Base-by-base conservation (phyloP, 805 yeast genomes). In the Saccharomycopsis lassenensis region DNA sequence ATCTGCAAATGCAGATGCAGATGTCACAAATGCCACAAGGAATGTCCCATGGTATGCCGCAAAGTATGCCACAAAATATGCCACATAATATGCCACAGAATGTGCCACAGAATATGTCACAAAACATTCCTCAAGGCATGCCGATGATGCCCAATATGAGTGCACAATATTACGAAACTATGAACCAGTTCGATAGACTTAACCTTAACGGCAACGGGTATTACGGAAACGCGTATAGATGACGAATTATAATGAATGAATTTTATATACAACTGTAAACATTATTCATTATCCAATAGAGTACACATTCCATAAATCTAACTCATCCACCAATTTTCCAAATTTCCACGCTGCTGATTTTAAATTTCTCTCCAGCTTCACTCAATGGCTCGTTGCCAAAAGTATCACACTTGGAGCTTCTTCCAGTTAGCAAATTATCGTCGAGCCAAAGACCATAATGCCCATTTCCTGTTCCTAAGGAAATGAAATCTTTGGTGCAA, bases 391-490 rank as follows among this genome's bases (percentile, higher is more conserved):
- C 96, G 55, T 91, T 89, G 0, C 94, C 95, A 62, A 84, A 89
- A 0, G 97, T 91, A 19, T 74, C 73, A 35, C 89, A 80, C 2
- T 74, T 67, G 49, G 74, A 77, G 20, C 87, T 74, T 1, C 85
- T 87, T 2, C 97, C 98, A 36, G 67, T 67, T 38, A 69, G 61
- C 28, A 89, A 63, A 29, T 77, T 72, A 37, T 74, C 77, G 52
- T 84, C 94, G 10, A 86, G 62, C 85, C 93, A 89, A 11, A 91
- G 61, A 0, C 96, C 97, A 56, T 85, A 86, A 50, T 82, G 84
- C 2, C 96, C 96, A 48, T 79, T 78, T 1, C 95, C 94, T 0
- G 93, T 89, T 1, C 97, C 98, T 48, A 91, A 67, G 15, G 94
- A 77, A 22, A 91, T 61, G 50, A 75, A 85, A 18, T 71, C 65